These are phyloP conservation scores for Clavulina sp. DNA, from an alignment of 768 basidiomycete genomes.

Conservation along the genomic window DNA sequence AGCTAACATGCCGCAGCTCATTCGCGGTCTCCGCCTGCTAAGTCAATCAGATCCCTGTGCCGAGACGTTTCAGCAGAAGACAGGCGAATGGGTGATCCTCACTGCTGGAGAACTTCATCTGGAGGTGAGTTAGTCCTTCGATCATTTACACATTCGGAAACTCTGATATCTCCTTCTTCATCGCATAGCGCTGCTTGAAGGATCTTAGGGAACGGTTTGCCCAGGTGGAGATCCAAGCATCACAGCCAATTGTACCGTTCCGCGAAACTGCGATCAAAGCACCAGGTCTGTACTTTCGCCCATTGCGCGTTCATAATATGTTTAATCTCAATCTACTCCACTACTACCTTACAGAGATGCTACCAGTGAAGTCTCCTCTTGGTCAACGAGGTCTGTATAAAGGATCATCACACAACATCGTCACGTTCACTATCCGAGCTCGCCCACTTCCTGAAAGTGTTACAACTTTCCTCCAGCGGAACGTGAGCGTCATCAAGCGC, in stretches of 20 bases:
- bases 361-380: slow-evolving; percentile 68
- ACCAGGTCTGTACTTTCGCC: slow-evolving; percentile 29
- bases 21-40: slow-evolving; percentile 72
- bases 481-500: slow-evolving; percentile 43
- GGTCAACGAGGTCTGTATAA: slow-evolving; percentile 53
- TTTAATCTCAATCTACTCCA: not conserved
- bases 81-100: slow-evolving; percentile 92
- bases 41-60: slow-evolving; percentile 95
- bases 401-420: slow-evolving; percentile 63
- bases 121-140: slow-evolving; percentile 37
- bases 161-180: too few relatives aligned
- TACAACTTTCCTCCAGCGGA: slow-evolving; percentile 59
- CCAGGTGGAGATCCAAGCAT: slow-evolving; percentile 78
- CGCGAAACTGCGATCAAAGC: slow-evolving; percentile 82
- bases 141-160: not conserved
- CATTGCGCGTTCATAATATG: too few relatives aligned
- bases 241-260: slow-evolving; percentile 94
- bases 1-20: slow-evolving; percentile 75
- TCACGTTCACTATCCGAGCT: slow-evolving; percentile 73
- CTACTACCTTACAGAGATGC: not conserved
- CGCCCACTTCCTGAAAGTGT: slow-evolving; percentile 56
- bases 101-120: slow-evolving; percentile 92
- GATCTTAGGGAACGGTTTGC: slow-evolving; percentile 95
- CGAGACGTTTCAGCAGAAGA: slow-evolving; percentile 91
- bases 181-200: slow-evolving; percentile 70